phyloP scores from a whole-genome alignment of 768 basidiomycete species.

The Filobasidium wieringae region DNA sequence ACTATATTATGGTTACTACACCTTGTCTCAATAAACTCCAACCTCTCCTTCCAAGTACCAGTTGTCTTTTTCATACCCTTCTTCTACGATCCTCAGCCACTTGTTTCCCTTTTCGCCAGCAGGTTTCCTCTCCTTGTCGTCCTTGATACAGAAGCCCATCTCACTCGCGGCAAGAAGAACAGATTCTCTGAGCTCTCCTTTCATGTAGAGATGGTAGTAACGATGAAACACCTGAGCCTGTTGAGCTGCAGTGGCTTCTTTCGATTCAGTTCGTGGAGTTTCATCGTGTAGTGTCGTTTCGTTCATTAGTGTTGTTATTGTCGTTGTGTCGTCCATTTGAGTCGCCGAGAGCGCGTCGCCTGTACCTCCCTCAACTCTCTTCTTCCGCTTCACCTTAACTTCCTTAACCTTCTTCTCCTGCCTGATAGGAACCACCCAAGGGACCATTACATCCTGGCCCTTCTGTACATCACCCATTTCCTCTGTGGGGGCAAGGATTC shows the following conservation, averaged over 20 bases:
- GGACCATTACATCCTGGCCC: conserved; percentile 36
- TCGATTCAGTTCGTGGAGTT: background rate
- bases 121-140: background rate
- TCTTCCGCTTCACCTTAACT: background rate
- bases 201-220: conserved; percentile 91
- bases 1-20: too few relatives aligned
- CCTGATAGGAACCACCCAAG: conserved; percentile 29
- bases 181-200: conserved; percentile 60
- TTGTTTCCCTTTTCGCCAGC: conserved; percentile 1
- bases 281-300: conserved; percentile 1
- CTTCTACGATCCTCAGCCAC: conserved; percentile 28
- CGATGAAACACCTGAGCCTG: conserved; percentile 54
- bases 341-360: background rate
- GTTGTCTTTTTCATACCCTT: conserved; percentile 38
- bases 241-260: background rate
- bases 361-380: background rate
- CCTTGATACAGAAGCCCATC: conserved; percentile 18
- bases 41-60: conserved; percentile 38
- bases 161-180: conserved; percentile 53
- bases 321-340: background rate
- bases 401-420: background rate
- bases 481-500: conserved; percentile 30
- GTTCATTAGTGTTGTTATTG: background rate
- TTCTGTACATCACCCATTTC: conserved; percentile 7
- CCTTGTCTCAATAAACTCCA: conserved; percentile 20